Evolutionary conservation across 2,329 filamentous ascomycete species (phyloP), one percentile per base, ranked within the genome.

Genomic region (Penicillium carneum): DNA sequence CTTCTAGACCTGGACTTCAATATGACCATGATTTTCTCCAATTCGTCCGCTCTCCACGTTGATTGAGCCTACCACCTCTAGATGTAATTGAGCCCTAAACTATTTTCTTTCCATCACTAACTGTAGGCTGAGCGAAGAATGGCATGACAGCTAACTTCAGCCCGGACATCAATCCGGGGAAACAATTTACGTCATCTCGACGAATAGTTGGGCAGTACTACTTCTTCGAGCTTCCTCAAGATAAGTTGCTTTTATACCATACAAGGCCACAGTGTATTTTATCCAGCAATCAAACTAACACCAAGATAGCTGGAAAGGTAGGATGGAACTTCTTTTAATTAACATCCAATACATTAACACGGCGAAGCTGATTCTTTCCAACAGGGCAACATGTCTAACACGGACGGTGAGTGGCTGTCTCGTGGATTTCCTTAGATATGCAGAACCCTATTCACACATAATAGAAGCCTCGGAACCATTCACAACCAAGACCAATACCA

Each of bases 1-100:
- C 51, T 56, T 55, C 51, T 65, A 66, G 66, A 68, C 55, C 56
- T 65, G 59, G 58, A 63, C 64, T 61, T 65, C 62, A 69, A 59
- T 63, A 68, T 50, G 68, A 70, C 65, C 59, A 70, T 61, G 65
- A 64, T 59, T 51, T 45, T 56, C 34, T 45, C 23, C 20, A 45
- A 38, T 20, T 48, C 12, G n/a, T 43, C 20, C 18, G 14, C n/a
- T 26, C 6, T 31, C 23, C 1, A 29, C 10, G 3, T 14, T 45
- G 2, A n/a, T 14, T 45, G 2, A n/a, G 2, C 7, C 3, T 56
- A 50, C 12, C 23, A 42, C 7, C 4, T 26, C 14, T 42, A 10
- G 1, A 14, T 10, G 9, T 26, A 29, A 26, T 38, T 29, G 5
- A 23, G 20, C 9, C 53, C 42, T 33, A 31, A 33, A 4, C 20